These are phyloP conservation scores for Cucumis cinereus DNA, from an alignment of 306 rosid species.

Conservation along the genomic window DNA sequence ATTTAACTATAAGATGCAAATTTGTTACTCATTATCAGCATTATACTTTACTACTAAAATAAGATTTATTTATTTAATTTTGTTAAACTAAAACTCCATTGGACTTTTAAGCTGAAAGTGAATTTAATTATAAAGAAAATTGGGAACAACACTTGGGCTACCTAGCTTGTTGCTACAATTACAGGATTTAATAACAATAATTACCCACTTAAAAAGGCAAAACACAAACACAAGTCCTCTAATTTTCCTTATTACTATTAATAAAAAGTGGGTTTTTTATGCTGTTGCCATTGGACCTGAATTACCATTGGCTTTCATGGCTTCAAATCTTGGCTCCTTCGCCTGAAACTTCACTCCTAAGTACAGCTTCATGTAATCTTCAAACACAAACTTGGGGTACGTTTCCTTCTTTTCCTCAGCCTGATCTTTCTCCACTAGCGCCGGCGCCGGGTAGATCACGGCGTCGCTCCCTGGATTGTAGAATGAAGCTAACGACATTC, in stretches of 20 bases:
- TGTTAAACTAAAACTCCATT: background rate
- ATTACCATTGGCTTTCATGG: slow-evolving; percentile 43
- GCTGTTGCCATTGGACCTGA: slow-evolving; percentile 56
- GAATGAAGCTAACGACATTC: slow-evolving; percentile 94
- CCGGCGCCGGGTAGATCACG: slow-evolving; percentile 68
- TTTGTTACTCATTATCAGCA: background rate
- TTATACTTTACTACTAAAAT: background rate
- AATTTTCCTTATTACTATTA: background rate
- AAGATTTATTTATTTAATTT: background rate
- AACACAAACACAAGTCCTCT: background rate
- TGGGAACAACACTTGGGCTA: no score
- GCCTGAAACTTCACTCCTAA: slow-evolving; percentile 59
- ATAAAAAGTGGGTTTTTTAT: slow-evolving; percentile 6
- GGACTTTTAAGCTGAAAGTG: background rate
- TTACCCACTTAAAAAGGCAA: background rate
- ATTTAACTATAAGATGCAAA: no score
- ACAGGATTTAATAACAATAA: background rate
- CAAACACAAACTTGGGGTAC: slow-evolving; percentile 89
- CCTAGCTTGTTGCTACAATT: background rate
- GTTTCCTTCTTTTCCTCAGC: slow-evolving; percentile 37
- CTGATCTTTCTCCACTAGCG: slow-evolving; percentile 45
- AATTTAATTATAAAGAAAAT: background rate
- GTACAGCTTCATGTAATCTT: slow-evolving; percentile 88
- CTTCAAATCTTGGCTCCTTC: slow-evolving; percentile 92
- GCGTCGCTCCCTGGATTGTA: slow-evolving; percentile 90